Base-by-base conservation (phyloP, 2,329 filamentous ascomycete species). In the Penicillium sp. region DNA sequence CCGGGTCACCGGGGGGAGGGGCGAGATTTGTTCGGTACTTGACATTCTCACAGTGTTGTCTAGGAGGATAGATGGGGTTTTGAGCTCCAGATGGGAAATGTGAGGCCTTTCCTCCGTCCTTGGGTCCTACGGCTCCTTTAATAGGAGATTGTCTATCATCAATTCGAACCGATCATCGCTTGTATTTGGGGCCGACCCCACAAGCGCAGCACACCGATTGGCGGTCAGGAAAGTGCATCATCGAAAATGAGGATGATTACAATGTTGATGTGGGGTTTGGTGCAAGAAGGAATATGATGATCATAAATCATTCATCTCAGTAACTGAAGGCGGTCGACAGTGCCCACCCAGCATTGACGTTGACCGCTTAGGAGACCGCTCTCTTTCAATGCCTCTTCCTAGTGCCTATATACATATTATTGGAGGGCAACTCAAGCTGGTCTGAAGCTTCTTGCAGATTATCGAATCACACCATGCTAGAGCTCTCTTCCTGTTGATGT, bases 1-100 rank as follows among this genome's bases (percentile, higher is more conserved):
- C 16, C 69, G 71, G n/a, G 68, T 74, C 22, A 71, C 54, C 2
- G 62, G 58, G 0, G 60, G 73, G 53, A 76, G 69, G 22, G 67
- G 60, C 11, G 74, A 73, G 43, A 71, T 58, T 56, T 73, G 65
- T 25, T 65, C 62, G n/a, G 62, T 55, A 16, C 66, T 66, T 19
- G 67, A 61, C 69, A 71, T 71, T 28, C 6, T 52, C 40, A 33
- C 8, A 14, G 26, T 40, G 3, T 11, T 6, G 30, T 11, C 10
- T 33, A 33, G 8, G 30, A 33, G 10, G 30, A 33, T 33, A 11
- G 30, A 33, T n/a, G 30, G 30, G 35, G 13, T 37, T 14, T 37
- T 37, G 35, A 30, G 28, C 8, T 30, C 16, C 43, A 26, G 8
- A 38, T 11, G n/a, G 30, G 6, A n/a, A 35, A 22, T 7, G 25